Percentiles rank a stretch among this genome's conserved stretches.
These are phyloP conservation scores for Aspergillus biplanus DNA, from an alignment of 495 filamentous ascomycete genomes.

Conservation along the genomic window DNA sequence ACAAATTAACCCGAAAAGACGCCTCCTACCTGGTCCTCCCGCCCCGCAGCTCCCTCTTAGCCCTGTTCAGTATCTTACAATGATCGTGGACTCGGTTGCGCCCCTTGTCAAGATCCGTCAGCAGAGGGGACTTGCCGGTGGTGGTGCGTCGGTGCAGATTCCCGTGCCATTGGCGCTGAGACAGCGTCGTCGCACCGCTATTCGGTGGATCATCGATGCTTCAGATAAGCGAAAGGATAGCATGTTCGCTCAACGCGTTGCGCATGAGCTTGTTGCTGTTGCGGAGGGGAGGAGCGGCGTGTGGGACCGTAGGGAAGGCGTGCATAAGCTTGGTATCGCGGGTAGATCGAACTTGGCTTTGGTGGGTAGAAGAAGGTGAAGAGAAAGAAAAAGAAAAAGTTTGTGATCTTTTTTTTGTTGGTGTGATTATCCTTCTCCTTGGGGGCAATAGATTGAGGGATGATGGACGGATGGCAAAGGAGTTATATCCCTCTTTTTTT, in stretches of 20 bases:
- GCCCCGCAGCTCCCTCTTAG: conserved; percentile 74
- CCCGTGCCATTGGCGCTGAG: conserved; percentile 74
- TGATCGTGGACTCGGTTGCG: conserved; percentile 95
- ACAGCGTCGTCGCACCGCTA: conserved; percentile 75
- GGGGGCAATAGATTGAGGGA: background rate
- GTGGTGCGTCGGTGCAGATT: conserved; percentile 80
- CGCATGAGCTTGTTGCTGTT: conserved; percentile 83
- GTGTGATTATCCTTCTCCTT: background rate
- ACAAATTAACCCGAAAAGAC: conserved; percentile 63
- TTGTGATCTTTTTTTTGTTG: background rate
- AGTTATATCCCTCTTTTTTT: background rate
- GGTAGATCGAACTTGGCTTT: conserved; percentile 71
- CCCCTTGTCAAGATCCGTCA: conserved; percentile 79
- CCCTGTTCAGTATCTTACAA: conserved; percentile 75
- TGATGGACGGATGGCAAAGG: background rate
- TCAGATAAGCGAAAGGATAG: conserved; percentile 70
- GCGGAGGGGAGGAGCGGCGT: conserved; percentile 82
- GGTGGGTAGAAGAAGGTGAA: background rate
- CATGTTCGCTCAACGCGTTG: conserved; percentile 75
- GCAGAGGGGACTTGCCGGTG: conserved; percentile 79
- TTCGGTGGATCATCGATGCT: conserved; percentile 85
- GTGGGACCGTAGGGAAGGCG: conserved; percentile 74
- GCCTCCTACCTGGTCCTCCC: conserved; percentile 74
- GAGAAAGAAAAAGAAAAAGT: background rate
- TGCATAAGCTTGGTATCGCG: conserved; percentile 76